A percentile compares a stretch with the other conserved stretches of the same genome.
These are phyloP conservation scores for Scheffersomyces stipitis DNA, from an alignment of 805 yeast species.

Conservation along the genomic window DNA sequence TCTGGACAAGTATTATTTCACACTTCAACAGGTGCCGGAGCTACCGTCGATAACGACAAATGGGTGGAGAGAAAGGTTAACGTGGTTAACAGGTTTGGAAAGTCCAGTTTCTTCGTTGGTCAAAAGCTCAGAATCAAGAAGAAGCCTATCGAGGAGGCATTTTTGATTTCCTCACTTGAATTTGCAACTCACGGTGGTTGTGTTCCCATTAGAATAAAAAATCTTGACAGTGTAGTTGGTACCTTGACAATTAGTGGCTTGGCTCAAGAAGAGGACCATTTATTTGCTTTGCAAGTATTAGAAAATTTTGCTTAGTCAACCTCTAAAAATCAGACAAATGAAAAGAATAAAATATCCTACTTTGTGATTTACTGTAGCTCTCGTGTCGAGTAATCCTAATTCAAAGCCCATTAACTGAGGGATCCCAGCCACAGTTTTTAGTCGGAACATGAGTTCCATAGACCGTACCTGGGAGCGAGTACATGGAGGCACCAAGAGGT, in stretches of 20 bases:
- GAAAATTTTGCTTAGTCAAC: constrained; percentile 7
- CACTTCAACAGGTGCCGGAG: constrained; percentile 29
- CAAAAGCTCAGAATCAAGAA: constrained; percentile 36
- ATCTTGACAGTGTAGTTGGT: constrained; percentile 40
- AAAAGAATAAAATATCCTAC: too few relatives aligned
- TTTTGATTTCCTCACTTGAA: constrained; percentile 40
- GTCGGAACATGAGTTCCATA: too few relatives aligned
- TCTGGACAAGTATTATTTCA: constrained; percentile 51
- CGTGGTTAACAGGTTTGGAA: constrained; percentile 47
- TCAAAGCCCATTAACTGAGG: too few relatives aligned
- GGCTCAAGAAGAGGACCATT: constrained; percentile 55
- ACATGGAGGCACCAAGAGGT: too few relatives aligned
- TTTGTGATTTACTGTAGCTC: too few relatives aligned
- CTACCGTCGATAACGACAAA: constrained; percentile 43
- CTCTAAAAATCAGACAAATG: too few relatives aligned
- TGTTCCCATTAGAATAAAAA: constrained; percentile 45
- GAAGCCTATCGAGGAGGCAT: constrained; percentile 36
- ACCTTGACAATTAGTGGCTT: constrained; percentile 57
- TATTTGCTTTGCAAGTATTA: constrained; percentile 41
- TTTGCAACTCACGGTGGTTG: constrained; percentile 60
- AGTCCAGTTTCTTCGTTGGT: constrained; percentile 50
- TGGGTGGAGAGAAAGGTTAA: constrained; percentile 52
- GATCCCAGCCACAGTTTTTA: too few relatives aligned
- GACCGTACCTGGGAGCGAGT: too few relatives aligned
- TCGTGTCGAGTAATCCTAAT: too few relatives aligned